phyloP scores from a whole-genome alignment of 495 filamentous ascomycete species.

The Aspergillus biplanus region DNA sequence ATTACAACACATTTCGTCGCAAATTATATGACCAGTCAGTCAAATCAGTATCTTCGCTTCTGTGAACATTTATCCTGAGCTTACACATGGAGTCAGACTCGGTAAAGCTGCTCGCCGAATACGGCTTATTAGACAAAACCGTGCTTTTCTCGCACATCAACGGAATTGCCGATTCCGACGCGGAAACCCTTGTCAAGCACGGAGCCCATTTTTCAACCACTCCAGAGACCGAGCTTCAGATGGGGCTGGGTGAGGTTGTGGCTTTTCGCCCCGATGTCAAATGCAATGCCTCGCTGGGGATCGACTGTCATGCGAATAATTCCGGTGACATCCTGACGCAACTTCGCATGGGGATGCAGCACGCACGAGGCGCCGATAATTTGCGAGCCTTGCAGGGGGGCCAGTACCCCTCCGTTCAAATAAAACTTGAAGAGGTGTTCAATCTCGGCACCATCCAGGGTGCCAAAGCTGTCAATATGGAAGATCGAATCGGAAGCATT shows the following conservation, averaged over 20 bases:
- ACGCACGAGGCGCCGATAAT: constrained; percentile 36
- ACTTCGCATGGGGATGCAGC: constrained; percentile 48
- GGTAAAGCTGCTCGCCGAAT: no score
- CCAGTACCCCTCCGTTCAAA: constrained; percentile 38
- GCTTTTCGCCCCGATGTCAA: constrained; percentile 32
- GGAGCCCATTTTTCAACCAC: constrained; percentile 39
- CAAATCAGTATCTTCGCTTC: no score
- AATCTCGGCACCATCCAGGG: constrained; percentile 53
- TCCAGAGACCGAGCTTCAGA: constrained; percentile 49
- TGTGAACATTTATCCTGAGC: no score
- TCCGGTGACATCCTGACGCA: constrained; percentile 46
- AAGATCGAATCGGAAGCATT: constrained; percentile 47
- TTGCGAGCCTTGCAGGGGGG: constrained; percentile 31
- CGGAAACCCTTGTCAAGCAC: not conserved
- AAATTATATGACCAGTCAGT: no score
- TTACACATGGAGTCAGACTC: no score
- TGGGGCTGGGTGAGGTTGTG: constrained; percentile 36
- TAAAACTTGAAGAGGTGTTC: constrained; percentile 41
- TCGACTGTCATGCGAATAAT: constrained; percentile 53
- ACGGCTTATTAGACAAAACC: no score
- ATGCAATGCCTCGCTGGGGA: constrained; percentile 42
- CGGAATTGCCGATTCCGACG: no score
- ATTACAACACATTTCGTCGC: no score
- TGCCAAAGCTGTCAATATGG: constrained; percentile 48
- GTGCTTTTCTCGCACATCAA: no score